Conservation (phyloP, 208 protist species). For the Leishmania martiniquensis region DNA sequence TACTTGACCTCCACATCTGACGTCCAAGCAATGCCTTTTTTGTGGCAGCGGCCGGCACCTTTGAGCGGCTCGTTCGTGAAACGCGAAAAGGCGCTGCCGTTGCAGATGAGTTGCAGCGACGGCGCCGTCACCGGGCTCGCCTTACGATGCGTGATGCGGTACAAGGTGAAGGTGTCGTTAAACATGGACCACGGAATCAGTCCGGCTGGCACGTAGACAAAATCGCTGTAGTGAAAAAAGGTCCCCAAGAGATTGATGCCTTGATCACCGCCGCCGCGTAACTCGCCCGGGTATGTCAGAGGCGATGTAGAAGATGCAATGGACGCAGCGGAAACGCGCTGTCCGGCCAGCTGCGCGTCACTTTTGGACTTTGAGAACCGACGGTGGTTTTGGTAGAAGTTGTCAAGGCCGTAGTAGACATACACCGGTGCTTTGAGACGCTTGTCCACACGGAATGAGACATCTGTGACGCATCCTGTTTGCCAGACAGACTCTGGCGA, state of each 20-base stretch:
- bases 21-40: conserved; percentile 95
- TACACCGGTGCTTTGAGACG: conserved; percentile 93
- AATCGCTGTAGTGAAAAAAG: conserved; percentile 50
- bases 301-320: conserved; percentile 51
- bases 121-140: not conserved
- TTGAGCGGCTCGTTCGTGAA: conserved; percentile 59
- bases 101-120: conserved; percentile 54
- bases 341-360: conserved; percentile 76
- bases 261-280: conserved; percentile 32
- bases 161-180: conserved; percentile 95
- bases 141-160: conserved; percentile 1
- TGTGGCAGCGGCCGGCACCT: conserved; percentile 57
- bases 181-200: conserved; percentile 98
- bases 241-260: conserved; percentile 16
- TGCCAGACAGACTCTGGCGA: conserved; percentile 14
- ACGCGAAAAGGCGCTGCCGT: conserved; percentile 78
- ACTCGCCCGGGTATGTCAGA: conserved; percentile 58
- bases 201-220: conserved; percentile 95
- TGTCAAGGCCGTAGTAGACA: conserved; percentile 97
- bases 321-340: conserved; percentile 12
- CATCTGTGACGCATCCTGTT: conserved; percentile 64
- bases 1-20: conserved; percentile 92
- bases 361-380: conserved; percentile 88
- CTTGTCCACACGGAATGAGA: conserved; percentile 57
- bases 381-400: conserved; percentile 99